Percentiles rank a stretch among this genome's conserved stretches.
These are phyloP conservation scores for Leucocoprinus sp. DNA, from an alignment of 768 basidiomycete genomes.

Conservation along the genomic window DNA sequence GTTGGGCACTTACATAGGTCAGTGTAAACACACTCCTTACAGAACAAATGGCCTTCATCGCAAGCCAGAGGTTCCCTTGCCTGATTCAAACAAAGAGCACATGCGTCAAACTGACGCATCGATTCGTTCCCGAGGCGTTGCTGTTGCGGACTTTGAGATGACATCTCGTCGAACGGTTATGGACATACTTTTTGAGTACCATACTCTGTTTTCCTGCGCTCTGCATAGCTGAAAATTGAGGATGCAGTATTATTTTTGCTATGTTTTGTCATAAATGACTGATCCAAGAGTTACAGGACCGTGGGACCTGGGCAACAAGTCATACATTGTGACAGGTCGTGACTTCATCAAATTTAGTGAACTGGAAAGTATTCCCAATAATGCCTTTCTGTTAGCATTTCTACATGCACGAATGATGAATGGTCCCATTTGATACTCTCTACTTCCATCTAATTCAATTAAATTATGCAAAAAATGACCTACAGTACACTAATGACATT, in stretches of 20 bases:
- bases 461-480: too few species aligned
- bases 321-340: too few species aligned
- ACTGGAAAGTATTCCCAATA: neutral
- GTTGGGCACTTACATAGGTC: slow-evolving; percentile 56
- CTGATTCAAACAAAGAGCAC: slow-evolving; percentile 77
- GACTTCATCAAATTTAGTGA: too few species aligned
- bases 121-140: slow-evolving; percentile 87
- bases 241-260: slow-evolving; percentile 88
- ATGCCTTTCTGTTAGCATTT: too few species aligned
- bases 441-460: too few species aligned
- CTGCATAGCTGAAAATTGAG: slow-evolving; percentile 84
- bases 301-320: neutral
- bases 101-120: slow-evolving; percentile 88
- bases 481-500: neutral
- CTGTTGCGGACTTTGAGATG: slow-evolving; percentile 21
- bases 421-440: too few species aligned
- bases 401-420: too few species aligned
- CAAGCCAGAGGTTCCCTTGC: slow-evolving; percentile 84
- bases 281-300: neutral
- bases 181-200: slow-evolving; percentile 64
- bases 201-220: slow-evolving; percentile 80
- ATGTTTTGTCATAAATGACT: slow-evolving; percentile 65
- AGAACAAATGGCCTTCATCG: slow-evolving; percentile 83
- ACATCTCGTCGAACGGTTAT: neutral
- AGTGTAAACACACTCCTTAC: slow-evolving; percentile 88